Evolutionary conservation across 78 protist genomes (phyloP), one percentile per base, ranked within the genome.

Genomic region (Dictyostelium brefeldianum): DNA sequence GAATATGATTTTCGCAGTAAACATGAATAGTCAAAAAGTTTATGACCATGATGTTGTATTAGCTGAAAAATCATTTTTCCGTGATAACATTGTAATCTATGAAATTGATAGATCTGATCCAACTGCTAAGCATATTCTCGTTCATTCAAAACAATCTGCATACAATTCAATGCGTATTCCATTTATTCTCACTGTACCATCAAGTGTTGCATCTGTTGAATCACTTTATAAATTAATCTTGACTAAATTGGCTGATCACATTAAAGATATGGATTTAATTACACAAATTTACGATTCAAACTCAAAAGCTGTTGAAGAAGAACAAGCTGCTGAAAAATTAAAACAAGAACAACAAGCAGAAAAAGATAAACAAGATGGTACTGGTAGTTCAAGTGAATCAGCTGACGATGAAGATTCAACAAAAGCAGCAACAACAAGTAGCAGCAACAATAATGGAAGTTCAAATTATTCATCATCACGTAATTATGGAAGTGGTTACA

Each of bases 81-180:
- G 91, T 29, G 91, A 83, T 4, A 15, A 4, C 8, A 51, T 83
- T 20, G 54, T 83, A 10, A 62, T 65, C 48, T 83, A 71, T 53
- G 74, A 71, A 50, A 18, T 71, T 54, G 27, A 51, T 11, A 36
- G 43, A 36, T 56, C 78, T 43, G 29, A 79, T 29, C 65, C 59
- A 25, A 20, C 62, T 4, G 15, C 8, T 17, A 59, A 51, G 2
- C 75, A 65, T 36, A 12, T 83, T 41, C 5, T 18, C 1, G 91
- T 83, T 1, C 29, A n/a, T 11, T 51, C 75, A 47, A 83, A 56
- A 56, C 83, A 51, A 51, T 7, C 22, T 29, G 48, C 4, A 11
- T 62, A 25, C 10, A 62, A 8, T 25, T 25, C 25, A 25, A 73
- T 29, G 50, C 74, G 65, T 54, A 50, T 41, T 54, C 92, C 83